Base-by-base conservation (phyloP, 805 yeast genomes). In the Ogataea philodendri region DNA sequence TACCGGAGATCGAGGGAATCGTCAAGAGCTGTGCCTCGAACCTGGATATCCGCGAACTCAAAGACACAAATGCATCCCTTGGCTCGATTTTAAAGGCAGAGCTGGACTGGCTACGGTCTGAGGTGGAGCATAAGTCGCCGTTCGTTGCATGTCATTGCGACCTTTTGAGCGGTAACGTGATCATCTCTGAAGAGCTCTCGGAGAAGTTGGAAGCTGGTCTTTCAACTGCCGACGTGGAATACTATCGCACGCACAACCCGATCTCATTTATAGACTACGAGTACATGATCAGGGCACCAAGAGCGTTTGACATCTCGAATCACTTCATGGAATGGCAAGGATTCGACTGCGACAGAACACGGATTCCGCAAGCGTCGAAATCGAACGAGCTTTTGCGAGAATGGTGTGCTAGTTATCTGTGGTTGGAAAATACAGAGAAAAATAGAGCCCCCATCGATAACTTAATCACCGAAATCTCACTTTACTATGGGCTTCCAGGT, bases 321-420 rank as follows among this genome's bases (percentile, higher is more conserved):
- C 88, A 81, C 57, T 74, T 81, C 45, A 78, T 79, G 54, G 88
- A 81, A 54, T 81, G 89, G 87, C 93, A 83, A 55, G 93, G 93
- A 2, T 82, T 81, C 48, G 77, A 79, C 43, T 84, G 93, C 55
- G 78, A 78, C 45, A 67, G 72, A 15, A 55, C 66, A 9, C 70
- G 71, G 7, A 79, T 83, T 24, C 87, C 87, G 0, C 51, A 56
- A 6, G 82, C 84, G 2, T 39, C 65, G 0, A 44, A 41, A 7
- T 38, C 52, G 3, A 75, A 78, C 45, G 60, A 60, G 1, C 59
- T 67, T 1, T 57, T 81, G 52, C 62, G 73, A 3, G 57, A 58
- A 19, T 83, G 90, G 90, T 73, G 77, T 23, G 56, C 58, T 31
- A 69, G 75, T 7, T 83, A 83, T 49, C 60, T 83, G 24, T 59